These are phyloP conservation scores for Ananas comosus DNA, from an alignment of 176 grass and related monocot species.

Conservation along the genomic window DNA sequence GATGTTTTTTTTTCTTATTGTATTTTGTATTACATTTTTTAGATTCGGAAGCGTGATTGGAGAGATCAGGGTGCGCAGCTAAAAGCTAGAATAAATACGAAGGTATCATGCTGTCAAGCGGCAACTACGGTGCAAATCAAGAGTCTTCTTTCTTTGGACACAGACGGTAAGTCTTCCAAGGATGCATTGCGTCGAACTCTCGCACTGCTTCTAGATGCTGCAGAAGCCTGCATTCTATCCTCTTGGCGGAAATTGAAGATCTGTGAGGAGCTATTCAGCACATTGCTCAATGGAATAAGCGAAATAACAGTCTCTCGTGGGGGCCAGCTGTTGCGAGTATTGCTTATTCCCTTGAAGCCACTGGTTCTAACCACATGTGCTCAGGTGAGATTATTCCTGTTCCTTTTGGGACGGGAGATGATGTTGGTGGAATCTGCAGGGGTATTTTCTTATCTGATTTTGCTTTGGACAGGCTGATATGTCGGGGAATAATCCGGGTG, in stretches of 20 bases:
- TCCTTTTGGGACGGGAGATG: constrained; percentile 21
- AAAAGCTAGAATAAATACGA: constrained; percentile 86
- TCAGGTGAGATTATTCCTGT: constrained; percentile 40
- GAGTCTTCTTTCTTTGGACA: constrained; percentile 44
- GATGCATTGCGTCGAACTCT: constrained; percentile 83
- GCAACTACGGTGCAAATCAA: constrained; percentile 70
- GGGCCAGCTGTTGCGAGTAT: constrained; percentile 76
- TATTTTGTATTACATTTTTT: constrained; percentile 25
- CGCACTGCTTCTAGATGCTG: constrained; percentile 74
- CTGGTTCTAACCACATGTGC: constrained; percentile 93
- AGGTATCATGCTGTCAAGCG: constrained; percentile 80
- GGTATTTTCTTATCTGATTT: constrained; percentile 1
- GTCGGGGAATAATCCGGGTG: constrained; percentile 62
- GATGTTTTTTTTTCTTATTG: constrained; percentile 11
- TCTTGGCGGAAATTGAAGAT: constrained; percentile 89
- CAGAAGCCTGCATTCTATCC: constrained; percentile 83
- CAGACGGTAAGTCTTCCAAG: constrained; percentile 71
- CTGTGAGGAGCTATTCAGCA: constrained; percentile 84
- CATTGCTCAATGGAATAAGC: constrained; percentile 81
- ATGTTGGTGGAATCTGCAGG: not conserved
- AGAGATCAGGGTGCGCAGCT: constrained; percentile 82
- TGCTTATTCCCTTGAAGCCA: constrained; percentile 92
- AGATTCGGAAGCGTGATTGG: constrained; percentile 98
- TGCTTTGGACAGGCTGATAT: constrained; percentile 55
- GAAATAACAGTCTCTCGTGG: constrained; percentile 90